phyloP scores from a whole-genome alignment of 768 basidiomycete genomes.

The Astraeus odoratus region DNA sequence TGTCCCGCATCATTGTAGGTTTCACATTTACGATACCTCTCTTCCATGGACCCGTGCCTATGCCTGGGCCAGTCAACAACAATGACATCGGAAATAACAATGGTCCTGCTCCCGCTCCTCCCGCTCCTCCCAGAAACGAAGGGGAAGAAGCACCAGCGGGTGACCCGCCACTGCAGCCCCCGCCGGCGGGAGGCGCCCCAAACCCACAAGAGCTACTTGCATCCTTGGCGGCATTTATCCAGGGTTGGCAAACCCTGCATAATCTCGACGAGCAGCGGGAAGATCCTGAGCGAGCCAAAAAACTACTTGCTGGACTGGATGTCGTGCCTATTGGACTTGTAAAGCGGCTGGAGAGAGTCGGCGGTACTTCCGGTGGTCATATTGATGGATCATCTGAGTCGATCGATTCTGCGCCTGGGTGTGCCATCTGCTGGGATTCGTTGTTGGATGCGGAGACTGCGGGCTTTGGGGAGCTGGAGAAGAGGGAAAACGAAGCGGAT shows the following conservation, averaged over 20 bases:
- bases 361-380: slow-evolving; percentile 30
- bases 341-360: slow-evolving; percentile 50
- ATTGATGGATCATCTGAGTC: slow-evolving; percentile 23
- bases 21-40: slow-evolving; percentile 32
- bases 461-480: slow-evolving; percentile 15
- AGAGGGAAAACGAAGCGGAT: background rate
- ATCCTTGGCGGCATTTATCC: slow-evolving; percentile 22
- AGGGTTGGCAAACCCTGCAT: slow-evolving; percentile 17
- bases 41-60: slow-evolving; percentile 15
- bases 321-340: slow-evolving; percentile 62
- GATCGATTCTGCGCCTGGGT: slow-evolving; percentile 36
- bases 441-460: slow-evolving; percentile 44
- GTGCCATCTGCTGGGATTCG: slow-evolving; percentile 74
- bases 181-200: background rate
- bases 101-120: background rate
- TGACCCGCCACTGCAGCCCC: background rate
- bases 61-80: background rate
- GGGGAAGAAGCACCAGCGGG: background rate
- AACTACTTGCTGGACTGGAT: slow-evolving; percentile 56
- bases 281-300: slow-evolving; percentile 61
- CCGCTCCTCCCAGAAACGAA: background rate
- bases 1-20: slow-evolving; percentile 19
- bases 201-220: slow-evolving; percentile 18
- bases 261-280: slow-evolving; percentile 37
- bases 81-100: background rate